Evolutionary conservation across 306 rosid genomes (phyloP), one percentile per base, ranked within the genome.

Genomic region (Trifolium pratense): DNA sequence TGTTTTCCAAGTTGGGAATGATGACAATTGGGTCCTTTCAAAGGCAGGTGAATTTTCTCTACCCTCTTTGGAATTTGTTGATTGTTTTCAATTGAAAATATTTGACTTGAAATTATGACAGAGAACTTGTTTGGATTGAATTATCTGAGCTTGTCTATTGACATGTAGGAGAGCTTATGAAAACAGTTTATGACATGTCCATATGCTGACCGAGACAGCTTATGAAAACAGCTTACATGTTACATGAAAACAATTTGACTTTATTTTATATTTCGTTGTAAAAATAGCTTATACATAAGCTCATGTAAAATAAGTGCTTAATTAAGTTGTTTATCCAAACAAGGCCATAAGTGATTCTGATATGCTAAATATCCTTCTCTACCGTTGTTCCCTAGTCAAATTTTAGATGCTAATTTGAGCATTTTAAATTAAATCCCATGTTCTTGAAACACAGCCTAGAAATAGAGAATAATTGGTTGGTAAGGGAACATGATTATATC

Each of bases 11-110:
- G 69, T 87, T 0, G 82, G 62, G 31, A 78, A 80, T 71, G 91
- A 87, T 20, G 84, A 87, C 52, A 78, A 85, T 20, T 87, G 91
- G 91, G 81, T 48, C 23, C 91, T 87, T 66, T 85, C 87, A 23
- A 66, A 32, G 25, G 77, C 87, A 73, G 82, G 84, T 68, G 40
- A 75, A 57, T 67, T 42, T 64, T 48, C 15, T 18, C 14, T 18
- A 52, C 14, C 14, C 25, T 52, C 6, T 51, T n/a, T 20, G 4
- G 3, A 17, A 8, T 21, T 18, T 14, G 1, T 52, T 17, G 10
- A 10, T 52, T 77, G 23, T 46, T 77, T 68, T 37, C 21, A 13
- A 3, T 52, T 17, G 3, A 3, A 10, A 17, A 51, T 17, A 5
- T 52, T 17, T 51, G 21, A 51, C 57, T 17, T 51, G 25, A 16